A percentile compares a stretch with the other conserved stretches of the same genome.
phyloP scores from a whole-genome alignment of 1,284 basidiomycete genomes.

The Phaffia rhodozyma region DNA sequence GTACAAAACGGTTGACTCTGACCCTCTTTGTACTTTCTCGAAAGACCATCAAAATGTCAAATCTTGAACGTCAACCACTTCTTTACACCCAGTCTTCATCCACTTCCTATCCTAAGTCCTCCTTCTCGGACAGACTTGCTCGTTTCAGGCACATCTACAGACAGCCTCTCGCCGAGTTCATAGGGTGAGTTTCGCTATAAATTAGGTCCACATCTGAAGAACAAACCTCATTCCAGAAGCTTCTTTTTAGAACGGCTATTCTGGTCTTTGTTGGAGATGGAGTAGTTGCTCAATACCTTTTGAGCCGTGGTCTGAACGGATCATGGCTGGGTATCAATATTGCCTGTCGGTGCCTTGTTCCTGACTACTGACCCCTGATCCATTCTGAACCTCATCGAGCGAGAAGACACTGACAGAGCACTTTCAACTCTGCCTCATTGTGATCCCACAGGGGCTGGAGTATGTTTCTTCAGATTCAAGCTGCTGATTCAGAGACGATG shows the following conservation, averaged over 20 bases:
- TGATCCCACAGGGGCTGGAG: background rate
- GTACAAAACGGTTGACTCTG: no score
- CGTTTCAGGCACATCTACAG: background rate
- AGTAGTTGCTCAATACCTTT: background rate
- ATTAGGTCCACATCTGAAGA: no score
- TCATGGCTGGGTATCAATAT: conserved; percentile 16
- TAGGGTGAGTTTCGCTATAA: background rate
- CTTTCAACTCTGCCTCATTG: background rate
- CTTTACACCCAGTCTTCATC: background rate
- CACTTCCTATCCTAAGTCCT: background rate
- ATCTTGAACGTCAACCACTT: background rate
- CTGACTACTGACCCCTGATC: background rate
- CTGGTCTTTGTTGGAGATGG: conserved; percentile 15
- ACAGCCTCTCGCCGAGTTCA: conserved; percentile 5
- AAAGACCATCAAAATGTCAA: background rate
- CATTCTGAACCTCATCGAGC: background rate
- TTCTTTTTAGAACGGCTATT: background rate
- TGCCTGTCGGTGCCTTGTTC: conserved; percentile 3
- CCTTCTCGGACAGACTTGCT: background rate
- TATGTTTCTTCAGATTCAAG: background rate
- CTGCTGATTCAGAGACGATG: background rate
- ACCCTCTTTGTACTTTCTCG: no score
- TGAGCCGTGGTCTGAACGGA: background rate
- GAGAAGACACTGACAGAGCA: no score
- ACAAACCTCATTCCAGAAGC: no score